Conservation (phyloP, 2,329 filamentous ascomycete species). For the Colletotrichum tofieldiae region DNA sequence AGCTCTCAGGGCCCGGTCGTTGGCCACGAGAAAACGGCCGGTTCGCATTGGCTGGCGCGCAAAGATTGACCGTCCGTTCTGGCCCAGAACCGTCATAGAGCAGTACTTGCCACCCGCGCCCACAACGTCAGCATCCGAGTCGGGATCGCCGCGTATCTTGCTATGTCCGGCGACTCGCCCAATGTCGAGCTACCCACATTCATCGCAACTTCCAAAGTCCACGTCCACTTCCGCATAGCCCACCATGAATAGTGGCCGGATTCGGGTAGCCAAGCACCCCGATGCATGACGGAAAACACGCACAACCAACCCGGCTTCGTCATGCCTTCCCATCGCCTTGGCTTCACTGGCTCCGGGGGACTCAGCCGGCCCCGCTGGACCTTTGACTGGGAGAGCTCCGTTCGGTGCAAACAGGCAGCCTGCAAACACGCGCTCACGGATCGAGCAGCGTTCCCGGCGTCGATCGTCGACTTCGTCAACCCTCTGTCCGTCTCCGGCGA, state of each 20-base stretch:
- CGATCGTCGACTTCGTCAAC: constrained; percentile 13
- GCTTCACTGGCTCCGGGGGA: constrained; percentile 17
- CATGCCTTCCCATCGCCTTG: constrained; percentile 14
- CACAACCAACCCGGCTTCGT: constrained; percentile 5
- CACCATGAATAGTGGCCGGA: constrained; percentile 31
- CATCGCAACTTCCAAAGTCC: constrained; percentile 31
- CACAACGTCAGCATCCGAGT: neutral
- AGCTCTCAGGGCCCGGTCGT: constrained; percentile 32
- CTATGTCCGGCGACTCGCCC: constrained; percentile 10
- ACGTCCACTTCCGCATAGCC: constrained; percentile 34
- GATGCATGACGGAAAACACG: constrained; percentile 20
- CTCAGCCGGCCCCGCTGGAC: constrained; percentile 16
- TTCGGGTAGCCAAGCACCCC: constrained; percentile 28
- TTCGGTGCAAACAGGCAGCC: neutral
- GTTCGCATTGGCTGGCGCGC: constrained; percentile 31
- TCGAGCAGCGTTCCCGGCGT: constrained; percentile 28
- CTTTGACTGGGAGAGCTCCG: neutral
- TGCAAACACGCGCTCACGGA: constrained; percentile 19
- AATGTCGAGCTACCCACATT: constrained; percentile 10
- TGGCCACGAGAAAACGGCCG: constrained; percentile 14
- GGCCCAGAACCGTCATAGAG: neutral
- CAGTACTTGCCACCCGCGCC: neutral
- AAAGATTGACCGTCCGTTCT: neutral
- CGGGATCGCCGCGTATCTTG: neutral
- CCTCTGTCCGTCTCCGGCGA: constrained; percentile 30